phyloP scores from a whole-genome alignment of 148 eudicot species.

The Dianthus caryophyllus region DNA sequence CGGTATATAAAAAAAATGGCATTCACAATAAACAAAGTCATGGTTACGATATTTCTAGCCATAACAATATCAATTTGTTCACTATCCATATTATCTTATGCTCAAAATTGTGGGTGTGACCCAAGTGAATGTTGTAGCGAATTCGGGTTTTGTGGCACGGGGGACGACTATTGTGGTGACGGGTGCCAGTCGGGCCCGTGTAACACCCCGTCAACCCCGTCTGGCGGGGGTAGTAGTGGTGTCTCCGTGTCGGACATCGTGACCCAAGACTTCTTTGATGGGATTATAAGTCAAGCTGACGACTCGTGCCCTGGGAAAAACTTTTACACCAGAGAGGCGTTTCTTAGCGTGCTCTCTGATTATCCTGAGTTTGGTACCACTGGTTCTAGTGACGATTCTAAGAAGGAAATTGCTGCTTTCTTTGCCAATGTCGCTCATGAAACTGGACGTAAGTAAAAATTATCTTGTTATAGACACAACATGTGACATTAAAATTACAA shows the following conservation, averaged over 20 bases:
- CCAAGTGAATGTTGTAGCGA: conserved; percentile 23
- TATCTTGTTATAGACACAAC: too few relatives aligned
- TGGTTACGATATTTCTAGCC: background rate
- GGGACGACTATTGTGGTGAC: conserved; percentile 13
- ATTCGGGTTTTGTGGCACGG: conserved; percentile 20
- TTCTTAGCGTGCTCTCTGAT: conserved; percentile 12
- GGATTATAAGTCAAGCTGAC: conserved; percentile 19
- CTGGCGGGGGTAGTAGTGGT: conserved; percentile 12
- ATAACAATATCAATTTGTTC: background rate
- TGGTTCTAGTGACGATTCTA: conserved; percentile 25
- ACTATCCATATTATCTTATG: conserved; percentile 1
- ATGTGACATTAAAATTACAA: too few relatives aligned
- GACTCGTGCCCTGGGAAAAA: conserved; percentile 21
- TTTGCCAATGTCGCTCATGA: conserved; percentile 34
- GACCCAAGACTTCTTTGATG: conserved; percentile 26
- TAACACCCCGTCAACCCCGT: conserved; percentile 4
- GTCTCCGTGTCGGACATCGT: conserved; percentile 18
- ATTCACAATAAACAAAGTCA: background rate
- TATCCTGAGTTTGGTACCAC: conserved; percentile 25
- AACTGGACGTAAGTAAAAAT: conserved; percentile 27
- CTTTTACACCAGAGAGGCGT: conserved; percentile 27
- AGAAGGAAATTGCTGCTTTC: conserved; percentile 31
- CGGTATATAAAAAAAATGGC: background rate
- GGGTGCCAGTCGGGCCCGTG: conserved; percentile 20
- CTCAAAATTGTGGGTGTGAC: conserved; percentile 27